These are phyloP conservation scores for Arthrobotrys sphaeroides DNA, from an alignment of 2,329 filamentous ascomycete species.

Conservation along the genomic window DNA sequence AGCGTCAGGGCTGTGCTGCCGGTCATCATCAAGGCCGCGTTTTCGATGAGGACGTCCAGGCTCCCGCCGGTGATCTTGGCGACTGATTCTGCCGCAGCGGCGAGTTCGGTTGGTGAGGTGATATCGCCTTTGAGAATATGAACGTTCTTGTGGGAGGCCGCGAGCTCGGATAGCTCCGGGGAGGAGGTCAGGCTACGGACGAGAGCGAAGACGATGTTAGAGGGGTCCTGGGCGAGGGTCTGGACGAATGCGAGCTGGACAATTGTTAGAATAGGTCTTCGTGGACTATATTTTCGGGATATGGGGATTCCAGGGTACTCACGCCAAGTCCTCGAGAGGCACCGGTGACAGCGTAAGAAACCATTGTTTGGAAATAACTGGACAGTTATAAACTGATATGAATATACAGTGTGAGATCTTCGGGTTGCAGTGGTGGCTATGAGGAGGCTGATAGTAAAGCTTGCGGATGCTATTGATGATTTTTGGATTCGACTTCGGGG, in stretches of 20 bases:
- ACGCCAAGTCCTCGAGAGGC: conserved; percentile 60
- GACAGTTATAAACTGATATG: no score
- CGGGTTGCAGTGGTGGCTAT: no score
- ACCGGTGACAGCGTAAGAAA: conserved; percentile 60
- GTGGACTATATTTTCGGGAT: neutral
- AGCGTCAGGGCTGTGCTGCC: neutral
- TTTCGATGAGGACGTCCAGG: conserved; percentile 63
- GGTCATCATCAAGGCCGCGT: conserved; percentile 56
- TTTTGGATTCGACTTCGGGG: neutral
- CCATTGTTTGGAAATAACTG: conserved; percentile 56
- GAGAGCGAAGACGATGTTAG: conserved; percentile 62
- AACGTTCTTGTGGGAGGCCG: conserved; percentile 59
- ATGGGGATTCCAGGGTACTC: neutral
- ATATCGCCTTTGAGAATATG: conserved; percentile 61
- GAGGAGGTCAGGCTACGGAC: conserved; percentile 60
- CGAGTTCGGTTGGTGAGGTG: conserved; percentile 59
- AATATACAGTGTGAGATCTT: no score
- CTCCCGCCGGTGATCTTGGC: conserved; percentile 60
- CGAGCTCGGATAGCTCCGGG: conserved; percentile 57
- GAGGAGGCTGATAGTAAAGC: neutral
- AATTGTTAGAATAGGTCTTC: neutral
- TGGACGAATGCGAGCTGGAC: neutral
- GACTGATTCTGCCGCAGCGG: conserved; percentile 59
- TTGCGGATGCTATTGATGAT: neutral
- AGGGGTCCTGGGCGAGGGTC: conserved; percentile 39